These are phyloP conservation scores for Globisporangium megalacanthum DNA, from an alignment of 352 stramenopile species.

Conservation along the genomic window DNA sequence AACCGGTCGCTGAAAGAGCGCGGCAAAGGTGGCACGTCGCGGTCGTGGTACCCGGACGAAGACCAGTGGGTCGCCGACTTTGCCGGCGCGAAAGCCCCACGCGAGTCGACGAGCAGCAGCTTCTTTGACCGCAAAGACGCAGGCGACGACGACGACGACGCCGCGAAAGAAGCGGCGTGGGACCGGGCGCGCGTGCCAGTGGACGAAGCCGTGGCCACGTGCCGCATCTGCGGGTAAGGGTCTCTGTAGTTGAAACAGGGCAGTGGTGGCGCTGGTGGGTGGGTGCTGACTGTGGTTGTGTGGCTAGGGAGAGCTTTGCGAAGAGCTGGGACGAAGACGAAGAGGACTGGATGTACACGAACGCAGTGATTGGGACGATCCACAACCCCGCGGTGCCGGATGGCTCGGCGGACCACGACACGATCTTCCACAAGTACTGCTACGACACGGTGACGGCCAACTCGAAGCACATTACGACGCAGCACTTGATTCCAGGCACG, in stretches of 20 bases:
- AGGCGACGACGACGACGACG: slow-evolving; percentile 29
- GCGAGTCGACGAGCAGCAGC: slow-evolving; percentile 70
- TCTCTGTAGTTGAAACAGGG: too few relatives aligned
- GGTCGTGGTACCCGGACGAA: slow-evolving; percentile 80
- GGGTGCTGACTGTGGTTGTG: neutral
- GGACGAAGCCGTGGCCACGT: slow-evolving; percentile 73
- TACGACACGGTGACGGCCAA: slow-evolving; percentile 82
- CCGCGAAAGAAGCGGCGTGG: slow-evolving; percentile 36
- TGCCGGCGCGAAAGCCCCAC: slow-evolving; percentile 44
- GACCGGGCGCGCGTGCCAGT: slow-evolving; percentile 71
- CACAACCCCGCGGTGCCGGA: slow-evolving; percentile 34
- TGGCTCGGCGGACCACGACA: slow-evolving; percentile 39
- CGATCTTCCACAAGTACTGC: slow-evolving; percentile 89
- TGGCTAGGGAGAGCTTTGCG: slow-evolving; percentile 56
- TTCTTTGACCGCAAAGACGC: slow-evolving; percentile 63
- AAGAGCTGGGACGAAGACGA: slow-evolving; percentile 88
- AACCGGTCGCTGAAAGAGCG: slow-evolving; percentile 78
- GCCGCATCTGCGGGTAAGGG: slow-evolving; percentile 72
- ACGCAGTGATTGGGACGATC: slow-evolving; percentile 74
- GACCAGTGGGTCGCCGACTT: slow-evolving; percentile 80
- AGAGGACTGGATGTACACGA: slow-evolving; percentile 89
- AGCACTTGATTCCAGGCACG: slow-evolving; percentile 63
- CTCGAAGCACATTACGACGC: slow-evolving; percentile 69
- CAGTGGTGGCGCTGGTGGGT: neutral
- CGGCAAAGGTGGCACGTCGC: slow-evolving; percentile 72